These are phyloP conservation scores for Cephaloascus fragrans DNA, from an alignment of 805 yeast genomes.

Conservation along the genomic window DNA sequence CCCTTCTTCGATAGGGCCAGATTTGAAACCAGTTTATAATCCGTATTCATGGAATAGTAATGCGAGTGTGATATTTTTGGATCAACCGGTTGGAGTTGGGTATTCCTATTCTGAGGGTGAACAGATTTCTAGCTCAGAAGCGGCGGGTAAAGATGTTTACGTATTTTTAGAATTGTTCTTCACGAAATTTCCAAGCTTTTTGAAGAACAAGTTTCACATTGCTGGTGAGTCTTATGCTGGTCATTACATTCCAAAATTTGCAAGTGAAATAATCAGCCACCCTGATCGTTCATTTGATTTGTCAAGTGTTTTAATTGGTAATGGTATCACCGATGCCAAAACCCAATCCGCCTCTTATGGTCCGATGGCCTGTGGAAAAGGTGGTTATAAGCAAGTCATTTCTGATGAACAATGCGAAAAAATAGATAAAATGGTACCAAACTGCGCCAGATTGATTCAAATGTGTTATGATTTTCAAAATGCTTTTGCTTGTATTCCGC, in stretches of 20 bases:
- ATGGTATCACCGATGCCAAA: constrained; percentile 33
- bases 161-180: constrained; percentile 15
- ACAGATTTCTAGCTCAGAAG: constrained; percentile 7
- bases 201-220: constrained; percentile 12
- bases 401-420: constrained; percentile 19
- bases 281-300: constrained; percentile 25
- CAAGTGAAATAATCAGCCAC: constrained; percentile 11
- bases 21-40: constrained; percentile 14
- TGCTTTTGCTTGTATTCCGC: constrained; percentile 29
- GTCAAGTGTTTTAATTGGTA: constrained; percentile 30
- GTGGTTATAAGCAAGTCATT: constrained; percentile 28
- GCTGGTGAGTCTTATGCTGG: constrained; percentile 18
- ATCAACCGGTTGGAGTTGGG: constrained; percentile 17
- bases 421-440: constrained; percentile 23
- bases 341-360: constrained; percentile 27
- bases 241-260: constrained; percentile 15
- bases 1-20: constrained; percentile 14
- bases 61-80: constrained; percentile 17
- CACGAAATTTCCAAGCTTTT: constrained; percentile 14
- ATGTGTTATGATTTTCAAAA: constrained; percentile 20
- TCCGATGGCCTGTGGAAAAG: constrained; percentile 38
- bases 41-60: constrained; percentile 20
- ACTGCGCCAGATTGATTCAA: constrained; percentile 19
- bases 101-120: constrained; percentile 11
- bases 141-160: constrained; percentile 13